A percentile compares a stretch with the other conserved stretches of the same genome.
These are phyloP conservation scores for Podaxis mareebaensis DNA, from an alignment of 768 basidiomycete genomes.

Conservation along the genomic window DNA sequence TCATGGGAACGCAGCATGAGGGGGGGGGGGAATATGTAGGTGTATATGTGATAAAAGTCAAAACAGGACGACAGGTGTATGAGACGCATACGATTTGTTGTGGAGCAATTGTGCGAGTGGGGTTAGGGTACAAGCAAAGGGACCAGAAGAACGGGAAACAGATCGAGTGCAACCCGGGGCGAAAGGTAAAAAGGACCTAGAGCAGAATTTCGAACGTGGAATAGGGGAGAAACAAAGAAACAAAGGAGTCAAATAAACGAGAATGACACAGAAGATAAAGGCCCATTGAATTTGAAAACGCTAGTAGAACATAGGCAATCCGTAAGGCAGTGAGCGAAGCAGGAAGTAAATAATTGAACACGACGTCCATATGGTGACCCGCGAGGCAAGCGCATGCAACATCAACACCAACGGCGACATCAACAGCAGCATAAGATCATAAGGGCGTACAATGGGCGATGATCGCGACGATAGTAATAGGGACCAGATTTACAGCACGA, in stretches of 20 bases:
- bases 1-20: neutral
- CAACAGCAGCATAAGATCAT: constrained; percentile 12
- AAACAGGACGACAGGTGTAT: constrained; percentile 6
- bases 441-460: constrained; percentile 6
- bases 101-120: constrained; percentile 7
- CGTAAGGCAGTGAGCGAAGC: constrained; percentile 13
- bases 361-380: neutral
- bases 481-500: constrained; percentile 51
- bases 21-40: constrained; percentile 8
- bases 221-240: neutral
- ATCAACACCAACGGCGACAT: neutral
- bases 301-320: constrained; percentile 17
- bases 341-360: constrained; percentile 15
- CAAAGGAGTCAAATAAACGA: neutral
- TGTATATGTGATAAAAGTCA: constrained; percentile 6
- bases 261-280: neutral
- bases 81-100: constrained; percentile 14
- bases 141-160: constrained; percentile 14
- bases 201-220: neutral
- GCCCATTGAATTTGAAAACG: constrained; percentile 12
- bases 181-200: constrained; percentile 8
- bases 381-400: neutral
- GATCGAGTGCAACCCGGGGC: constrained; percentile 22
- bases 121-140: constrained; percentile 19
- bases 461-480: neutral